Base-by-base conservation (phyloP, 371 early-diverging fungal species). In the Mortierella sp. region DNA sequence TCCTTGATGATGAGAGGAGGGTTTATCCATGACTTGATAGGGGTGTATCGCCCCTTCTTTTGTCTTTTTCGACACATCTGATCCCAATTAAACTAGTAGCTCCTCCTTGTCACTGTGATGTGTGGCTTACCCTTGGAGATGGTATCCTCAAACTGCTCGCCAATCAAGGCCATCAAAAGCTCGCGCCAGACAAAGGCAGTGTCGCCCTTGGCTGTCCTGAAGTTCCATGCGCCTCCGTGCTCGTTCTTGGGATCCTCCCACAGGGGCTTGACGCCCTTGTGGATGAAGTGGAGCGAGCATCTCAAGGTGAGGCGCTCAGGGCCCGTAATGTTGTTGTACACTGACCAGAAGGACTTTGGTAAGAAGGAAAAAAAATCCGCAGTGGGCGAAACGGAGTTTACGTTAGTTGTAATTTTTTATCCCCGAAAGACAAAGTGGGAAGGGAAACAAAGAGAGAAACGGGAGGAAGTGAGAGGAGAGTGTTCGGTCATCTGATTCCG, bases 211-310 rank as follows among this genome's bases (percentile, higher is more conserved):
- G 92, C 86, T 59, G 95, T 92, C 76, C 92, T 90, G 72, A 95
- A 90, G 70, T 93, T 92, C 85, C 92, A 93, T 26, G 95, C 91
- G 13, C 96, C 96, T 72, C 96, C 96, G 74, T 93, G 89, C 78
- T 92, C 92, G 88, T 96, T 96, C 72, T 83, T 88, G 55, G 92
- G 91, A 87, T 96, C 96, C 87, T 96, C 96, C 96, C 96, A 95
- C 82, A 93, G 90, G 21, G 95, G 95, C 77, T 91, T 91, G 83
- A 95, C 93, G 26, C 92, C 93, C 77, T 92, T 92, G 75, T 89
- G 90, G 90, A 95, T 94, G 77, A 94, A 93, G 77, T 93, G 93
- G 31, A 92, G 87, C 76, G 89, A 90, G 77, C 89, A 89, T 61
- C 92, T 82, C 76, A 89, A 85, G 26, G 88, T 82, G 46, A 92